Evolutionary conservation across 805 yeast genomes (phyloP).

Genomic region (Nakazawaea siamensis): DNA sequence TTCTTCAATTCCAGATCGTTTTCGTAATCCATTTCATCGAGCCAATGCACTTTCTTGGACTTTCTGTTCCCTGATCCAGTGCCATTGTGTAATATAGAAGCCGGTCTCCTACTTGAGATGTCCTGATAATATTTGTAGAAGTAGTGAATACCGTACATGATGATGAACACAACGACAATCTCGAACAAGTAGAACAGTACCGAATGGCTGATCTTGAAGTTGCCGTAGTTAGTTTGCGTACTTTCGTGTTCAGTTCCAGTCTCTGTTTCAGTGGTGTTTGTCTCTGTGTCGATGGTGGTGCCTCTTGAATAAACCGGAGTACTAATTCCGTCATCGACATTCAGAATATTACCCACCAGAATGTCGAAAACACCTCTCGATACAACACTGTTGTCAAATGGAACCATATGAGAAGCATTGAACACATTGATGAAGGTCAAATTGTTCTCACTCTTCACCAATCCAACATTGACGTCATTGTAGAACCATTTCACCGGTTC

Average conservation of each 20-base stretch:
- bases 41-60: constrained; percentile 27
- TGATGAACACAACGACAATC: constrained; percentile 14
- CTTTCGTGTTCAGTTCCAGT: not conserved
- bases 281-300: too few species aligned
- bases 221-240: not conserved
- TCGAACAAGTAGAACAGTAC: constrained; percentile 17
- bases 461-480: constrained; percentile 29
- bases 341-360: constrained; percentile 24
- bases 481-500: constrained; percentile 33
- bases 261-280: too few species aligned
- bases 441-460: constrained; percentile 47
- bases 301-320: too few species aligned
- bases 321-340: constrained; percentile 13
- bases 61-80: constrained; percentile 11
- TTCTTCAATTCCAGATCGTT: constrained; percentile 12
- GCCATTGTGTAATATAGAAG: constrained; percentile 12
- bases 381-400: constrained; percentile 66
- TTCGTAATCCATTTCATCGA: constrained; percentile 16
- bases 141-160: constrained; percentile 16
- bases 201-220: constrained; percentile 5
- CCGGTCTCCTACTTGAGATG: constrained; percentile 11
- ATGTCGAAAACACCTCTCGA: constrained; percentile 66
- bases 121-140: constrained; percentile 16
- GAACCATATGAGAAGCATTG: constrained; percentile 91
- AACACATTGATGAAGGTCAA: constrained; percentile 67